Conservation (phyloP, 2,329 filamentous ascomycete species). For the Sclerotinia borealis region DNA sequence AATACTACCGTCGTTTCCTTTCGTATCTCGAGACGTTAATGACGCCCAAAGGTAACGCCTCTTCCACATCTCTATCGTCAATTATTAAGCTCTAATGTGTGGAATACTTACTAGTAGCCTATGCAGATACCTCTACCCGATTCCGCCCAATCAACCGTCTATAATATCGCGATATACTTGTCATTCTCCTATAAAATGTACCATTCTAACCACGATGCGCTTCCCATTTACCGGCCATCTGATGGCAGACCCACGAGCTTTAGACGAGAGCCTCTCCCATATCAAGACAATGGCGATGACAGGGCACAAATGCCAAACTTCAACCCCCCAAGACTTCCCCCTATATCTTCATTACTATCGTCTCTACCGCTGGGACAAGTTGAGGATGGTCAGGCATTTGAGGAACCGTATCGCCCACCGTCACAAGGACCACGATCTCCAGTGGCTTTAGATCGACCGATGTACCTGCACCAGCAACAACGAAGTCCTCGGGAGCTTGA, state of each 20-base stretch:
- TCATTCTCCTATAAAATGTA: constrained; percentile 6
- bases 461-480: constrained; percentile 9
- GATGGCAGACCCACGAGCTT: constrained; percentile 1
- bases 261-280: constrained; percentile 2
- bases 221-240: constrained; percentile 5
- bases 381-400: background rate
- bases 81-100: constrained; percentile 3
- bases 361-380: constrained; percentile 1
- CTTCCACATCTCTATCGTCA: background rate
- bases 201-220: constrained; percentile 5
- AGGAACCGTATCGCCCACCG: constrained; percentile 1
- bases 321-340: background rate
- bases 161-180: constrained; percentile 8
- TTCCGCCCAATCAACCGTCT: background rate
- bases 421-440: constrained; percentile 9
- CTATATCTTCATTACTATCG: constrained; percentile 9
- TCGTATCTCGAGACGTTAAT: background rate
- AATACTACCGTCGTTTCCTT: background rate
- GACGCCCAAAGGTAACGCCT: constrained; percentile 1
- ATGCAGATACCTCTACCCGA: constrained; percentile 11
- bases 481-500: constrained; percentile 8
- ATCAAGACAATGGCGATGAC: constrained; percentile 9
- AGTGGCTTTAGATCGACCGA: background rate
- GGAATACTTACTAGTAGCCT: constrained; percentile 9
- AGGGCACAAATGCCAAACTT: constrained; percentile 7